Base-by-base conservation (phyloP, 345 rosid genomes). In the Eucalyptus brandiana region DNA sequence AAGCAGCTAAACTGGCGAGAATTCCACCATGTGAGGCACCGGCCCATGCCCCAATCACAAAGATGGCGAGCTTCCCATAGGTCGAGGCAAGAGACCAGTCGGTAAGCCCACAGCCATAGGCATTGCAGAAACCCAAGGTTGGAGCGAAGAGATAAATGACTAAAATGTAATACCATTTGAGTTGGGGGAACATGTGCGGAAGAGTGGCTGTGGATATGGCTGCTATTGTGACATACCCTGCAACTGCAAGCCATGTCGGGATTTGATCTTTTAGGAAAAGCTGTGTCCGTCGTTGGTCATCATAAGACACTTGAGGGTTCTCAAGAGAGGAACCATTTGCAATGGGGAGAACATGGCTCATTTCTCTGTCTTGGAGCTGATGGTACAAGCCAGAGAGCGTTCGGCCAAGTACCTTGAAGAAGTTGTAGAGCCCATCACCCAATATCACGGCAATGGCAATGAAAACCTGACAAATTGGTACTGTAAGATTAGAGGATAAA, bases 371-470 rank as follows among this genome's bases (percentile, higher is more conserved):
- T 8, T 17, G 88, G 53, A 88, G 69, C 42, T 90, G 91, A 76
- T 12, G 37, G 62, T 90, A 90, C 47, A 90, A n/a, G 37, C 88
- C 90, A 42, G 69, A 62, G 34, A 54, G 45, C 5, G 90, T 90
- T 44, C 87, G 40, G 48, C 90, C 54, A 76, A 90, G 42, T 26
- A 90, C 91, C 56, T 90, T 90, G 16, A 72, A 42, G 85, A 90
- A 90, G 89, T 90, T 90, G 91, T 90, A 90, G 45, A 90, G 88
- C 26, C 91, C 91, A n/a, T 90, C 91, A 21, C 91, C 91, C 28
- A 90, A 76, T 67, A 90, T 90, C 90, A 88, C 19, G 54, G 91
- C 90, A 56, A 90, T 88, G 30, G 88, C 80, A 37, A 88, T 86
- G 80, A 90, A 90, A 45, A 90, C 91, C 91, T 90, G 87, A 49